Conservation (phyloP, 768 basidiomycete genomes). For the Pleurotus ostreatus region DNA sequence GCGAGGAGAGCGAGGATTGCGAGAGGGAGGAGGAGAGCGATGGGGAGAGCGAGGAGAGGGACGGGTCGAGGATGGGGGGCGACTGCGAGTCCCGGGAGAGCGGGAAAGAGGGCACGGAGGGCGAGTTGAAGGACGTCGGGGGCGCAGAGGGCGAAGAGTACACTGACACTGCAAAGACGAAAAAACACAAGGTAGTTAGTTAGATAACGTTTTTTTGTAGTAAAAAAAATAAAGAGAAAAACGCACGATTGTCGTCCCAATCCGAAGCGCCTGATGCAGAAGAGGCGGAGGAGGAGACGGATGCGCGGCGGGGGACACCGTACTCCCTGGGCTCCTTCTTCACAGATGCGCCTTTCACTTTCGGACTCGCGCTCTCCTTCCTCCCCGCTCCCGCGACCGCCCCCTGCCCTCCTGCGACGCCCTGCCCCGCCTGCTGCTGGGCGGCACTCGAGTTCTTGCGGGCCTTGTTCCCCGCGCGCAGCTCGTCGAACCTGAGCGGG, state of each 20-base stretch:
- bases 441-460: constrained; percentile 48
- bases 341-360: constrained; percentile 23
- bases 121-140: constrained; percentile 67
- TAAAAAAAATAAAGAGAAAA: constrained; percentile 10
- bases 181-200: background rate
- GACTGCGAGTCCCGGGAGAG: constrained; percentile 54
- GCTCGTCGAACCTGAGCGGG: constrained; percentile 83
- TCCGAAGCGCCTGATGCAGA: constrained; percentile 63
- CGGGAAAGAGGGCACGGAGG: constrained; percentile 53
- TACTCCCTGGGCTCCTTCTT: constrained; percentile 65
- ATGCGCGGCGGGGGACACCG: constrained; percentile 51
- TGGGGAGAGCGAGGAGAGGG: constrained; percentile 38
- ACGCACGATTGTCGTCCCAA: constrained; percentile 79
- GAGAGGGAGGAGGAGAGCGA: constrained; percentile 61
- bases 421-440: background rate
- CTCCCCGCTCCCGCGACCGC: background rate
- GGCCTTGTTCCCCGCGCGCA: constrained; percentile 79
- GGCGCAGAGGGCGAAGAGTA: constrained; percentile 59
- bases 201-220: too few species aligned
- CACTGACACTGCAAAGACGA: constrained; percentile 32
- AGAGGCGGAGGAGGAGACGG: constrained; percentile 60
- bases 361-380: constrained; percentile 26
- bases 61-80: constrained; percentile 46
- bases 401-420: background rate
- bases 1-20: constrained; percentile 27